These are phyloP conservation scores for Pseudoneurospora amorphoporcata DNA, from an alignment of 495 filamentous ascomycete species.

Conservation along the genomic window DNA sequence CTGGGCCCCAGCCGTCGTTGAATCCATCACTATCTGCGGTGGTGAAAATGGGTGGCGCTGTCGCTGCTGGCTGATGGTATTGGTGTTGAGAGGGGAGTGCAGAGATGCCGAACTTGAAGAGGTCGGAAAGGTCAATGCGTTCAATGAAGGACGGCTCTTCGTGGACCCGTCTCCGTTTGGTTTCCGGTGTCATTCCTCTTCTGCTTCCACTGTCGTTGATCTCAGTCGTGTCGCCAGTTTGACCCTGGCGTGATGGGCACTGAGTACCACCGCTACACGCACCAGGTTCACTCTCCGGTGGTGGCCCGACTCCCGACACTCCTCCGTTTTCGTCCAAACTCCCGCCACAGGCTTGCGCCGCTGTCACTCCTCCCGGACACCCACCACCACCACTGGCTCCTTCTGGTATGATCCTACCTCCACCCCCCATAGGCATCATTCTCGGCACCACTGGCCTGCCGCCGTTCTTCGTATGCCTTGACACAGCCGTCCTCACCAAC, in stretches of 20 bases:
- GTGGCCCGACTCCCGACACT: neutral
- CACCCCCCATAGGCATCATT: neutral
- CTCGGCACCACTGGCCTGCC: neutral
- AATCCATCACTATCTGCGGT: neutral
- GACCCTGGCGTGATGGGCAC: neutral
- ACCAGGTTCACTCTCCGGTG: neutral
- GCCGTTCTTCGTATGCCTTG: slow-evolving; percentile 13
- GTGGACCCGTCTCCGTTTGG: neutral
- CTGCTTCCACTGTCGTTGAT: neutral
- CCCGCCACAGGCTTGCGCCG: neutral
- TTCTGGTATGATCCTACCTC: neutral
- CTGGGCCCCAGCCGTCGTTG: neutral
- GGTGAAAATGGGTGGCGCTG: neutral
- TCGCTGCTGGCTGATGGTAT: neutral
- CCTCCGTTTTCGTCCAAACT: neutral
- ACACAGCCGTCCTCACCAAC: slow-evolving; percentile 23
- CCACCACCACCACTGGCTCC: neutral
- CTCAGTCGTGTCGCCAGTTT: neutral
- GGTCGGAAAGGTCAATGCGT: neutral
- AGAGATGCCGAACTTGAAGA: neutral
- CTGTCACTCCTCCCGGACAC: neutral
- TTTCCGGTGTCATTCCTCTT: neutral
- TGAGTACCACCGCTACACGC: neutral
- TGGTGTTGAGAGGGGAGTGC: neutral
- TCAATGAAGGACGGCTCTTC: neutral